Evolutionary conservation across 208 protist genomes (phyloP).

Genomic region (Leptomonas pyrrhocoris): DNA sequence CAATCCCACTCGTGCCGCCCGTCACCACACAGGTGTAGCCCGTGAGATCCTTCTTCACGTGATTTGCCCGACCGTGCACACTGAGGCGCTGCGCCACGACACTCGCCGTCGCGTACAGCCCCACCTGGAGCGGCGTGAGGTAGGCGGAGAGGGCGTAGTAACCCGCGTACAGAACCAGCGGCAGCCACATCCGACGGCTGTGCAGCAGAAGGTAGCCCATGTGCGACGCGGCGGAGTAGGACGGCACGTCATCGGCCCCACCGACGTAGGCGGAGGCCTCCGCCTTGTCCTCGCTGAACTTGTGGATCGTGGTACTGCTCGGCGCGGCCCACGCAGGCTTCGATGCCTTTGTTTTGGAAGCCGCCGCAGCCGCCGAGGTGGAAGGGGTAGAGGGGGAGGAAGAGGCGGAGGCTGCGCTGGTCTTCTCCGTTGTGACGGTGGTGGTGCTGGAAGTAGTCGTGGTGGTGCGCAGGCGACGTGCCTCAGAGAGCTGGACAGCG

Average conservation of each 20-base stretch:
- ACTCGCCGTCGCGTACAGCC: conserved; percentile 49
- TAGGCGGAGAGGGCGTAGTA: conserved; percentile 40
- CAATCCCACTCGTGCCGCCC: conserved; percentile 80
- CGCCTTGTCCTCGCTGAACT: conserved; percentile 59
- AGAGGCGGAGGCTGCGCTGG: not conserved
- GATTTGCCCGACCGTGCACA: conserved; percentile 64
- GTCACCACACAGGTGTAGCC: conserved; percentile 75
- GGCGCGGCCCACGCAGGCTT: not conserved
- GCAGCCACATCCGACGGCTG: conserved; percentile 70
- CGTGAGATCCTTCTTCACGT: conserved; percentile 52
- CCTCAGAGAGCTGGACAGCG: not conserved
- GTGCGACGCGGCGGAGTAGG: conserved; percentile 55
- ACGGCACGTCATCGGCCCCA: conserved; percentile 54
- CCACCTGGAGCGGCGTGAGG: conserved; percentile 33
- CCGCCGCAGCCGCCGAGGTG: conserved; percentile 1
- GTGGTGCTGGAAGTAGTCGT: not conserved
- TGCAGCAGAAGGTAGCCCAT: conserved; percentile 65
- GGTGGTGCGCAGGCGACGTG: not conserved
- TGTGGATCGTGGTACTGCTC: conserved; percentile 32
- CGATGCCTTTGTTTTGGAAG: conserved; percentile 4
- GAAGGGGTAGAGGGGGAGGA: too few relatives aligned
- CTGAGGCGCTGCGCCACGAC: conserved; percentile 66
- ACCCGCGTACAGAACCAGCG: conserved; percentile 46
- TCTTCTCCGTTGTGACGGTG: not conserved
- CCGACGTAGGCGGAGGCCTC: conserved; percentile 64